Evolutionary conservation across 2,329 filamentous ascomycete genomes (phyloP).

Genomic region (Microdochium trichocladiopsis): DNA sequence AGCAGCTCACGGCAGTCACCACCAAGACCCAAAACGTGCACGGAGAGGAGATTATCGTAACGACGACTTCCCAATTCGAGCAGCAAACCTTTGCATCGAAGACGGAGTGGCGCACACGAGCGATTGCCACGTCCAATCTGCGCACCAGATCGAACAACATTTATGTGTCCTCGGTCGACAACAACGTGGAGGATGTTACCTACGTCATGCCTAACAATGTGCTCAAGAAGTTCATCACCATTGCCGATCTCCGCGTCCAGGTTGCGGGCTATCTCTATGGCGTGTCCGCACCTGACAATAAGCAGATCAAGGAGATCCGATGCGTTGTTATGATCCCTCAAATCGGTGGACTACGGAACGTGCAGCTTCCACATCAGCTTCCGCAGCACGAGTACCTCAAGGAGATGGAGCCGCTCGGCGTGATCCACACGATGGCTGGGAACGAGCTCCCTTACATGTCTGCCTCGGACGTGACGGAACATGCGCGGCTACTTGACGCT

Average conservation of each 20-base stretch:
- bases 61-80: conserved; percentile 96
- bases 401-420: conserved; percentile 79
- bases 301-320: conserved; percentile 93
- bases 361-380: conserved; percentile 82
- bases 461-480: conserved; percentile 87
- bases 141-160: conserved; percentile 95
- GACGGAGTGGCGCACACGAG: conserved; percentile 96
- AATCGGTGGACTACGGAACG: conserved; percentile 85
- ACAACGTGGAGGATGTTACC: conserved; percentile 82
- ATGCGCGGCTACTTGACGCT: conserved; percentile 79
- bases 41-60: conserved; percentile 96
- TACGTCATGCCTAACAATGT: conserved; percentile 99
- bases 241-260: conserved; percentile 92
- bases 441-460: conserved; percentile 97
- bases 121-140: conserved; percentile 93
- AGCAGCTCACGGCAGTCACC: conserved; percentile 92
- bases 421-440: conserved; percentile 93
- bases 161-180: conserved; percentile 94
- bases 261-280: conserved; percentile 96
- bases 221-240: conserved; percentile 95
- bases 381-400: conserved; percentile 89
- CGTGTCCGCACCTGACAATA: conserved; percentile 84
- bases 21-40: conserved; percentile 97
- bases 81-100: conserved; percentile 97
- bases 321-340: conserved; percentile 98